Base-by-base conservation (phyloP, 352 stramenopile genomes). In the Blastocystis sp. region DNA sequence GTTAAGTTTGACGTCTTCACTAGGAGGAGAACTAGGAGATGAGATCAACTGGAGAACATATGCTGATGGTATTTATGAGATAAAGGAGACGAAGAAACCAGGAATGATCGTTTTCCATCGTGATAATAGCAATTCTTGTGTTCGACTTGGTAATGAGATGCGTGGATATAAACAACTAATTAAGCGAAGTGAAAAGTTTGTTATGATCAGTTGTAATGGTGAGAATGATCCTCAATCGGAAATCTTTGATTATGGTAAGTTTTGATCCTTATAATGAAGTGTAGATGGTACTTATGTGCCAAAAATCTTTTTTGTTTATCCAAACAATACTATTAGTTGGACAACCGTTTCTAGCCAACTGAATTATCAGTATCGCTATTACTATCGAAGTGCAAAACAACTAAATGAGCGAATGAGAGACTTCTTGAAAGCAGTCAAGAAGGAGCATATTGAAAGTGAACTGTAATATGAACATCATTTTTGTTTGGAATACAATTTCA, bases 191-290 rank as follows among this genome's bases (percentile, higher is more conserved):
- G 35, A 63, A 4, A 43, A 80, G 16, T 80, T 80, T 14, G 42
- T 80, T 42, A 80, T 80, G 69, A 61, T 80, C 69, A 80, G 69
- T 37, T 80, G 69, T 43, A 32, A 80, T 39, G 69, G 49, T 43
- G 32, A 24, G 2, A 63, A 63, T 49, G 69, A 63, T 32, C 49
- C 43, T 4, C 24, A 80, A 49, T 42, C 21, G 12, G 42, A 58
- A 9, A 14, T 39, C 46, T 80, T 43, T 63, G 46, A 27, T 1
- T 49, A 65, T 4, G 69, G 69, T 80, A 80, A 12, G 21, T 21
- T 2, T 21, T 1, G 19, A 19, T 61, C 14, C 21, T 39, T 35
- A 19, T 37, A 21, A 61, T 63, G 19, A 32, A 19, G 2, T 9
- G 19, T 80, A 80, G 69, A 80, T 63, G 69, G 69, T 19, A 59